Conservation (phyloP, 371 early-diverging fungal species). For the Mortierella sp. region DNA sequence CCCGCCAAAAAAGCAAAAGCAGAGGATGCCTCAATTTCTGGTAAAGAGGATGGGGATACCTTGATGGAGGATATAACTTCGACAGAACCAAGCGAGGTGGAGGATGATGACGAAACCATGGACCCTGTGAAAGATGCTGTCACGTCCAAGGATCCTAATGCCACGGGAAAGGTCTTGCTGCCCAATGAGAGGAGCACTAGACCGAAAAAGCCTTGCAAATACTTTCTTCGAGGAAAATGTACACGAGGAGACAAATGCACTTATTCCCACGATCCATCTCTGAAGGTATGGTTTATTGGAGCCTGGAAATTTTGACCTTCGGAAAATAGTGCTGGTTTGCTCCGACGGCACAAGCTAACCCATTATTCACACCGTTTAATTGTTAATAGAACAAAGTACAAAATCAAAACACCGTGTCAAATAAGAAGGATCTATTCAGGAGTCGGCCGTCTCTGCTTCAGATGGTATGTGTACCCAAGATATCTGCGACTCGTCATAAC, state of each 20-base stretch:
- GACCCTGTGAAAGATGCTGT: slow-evolving; percentile 66
- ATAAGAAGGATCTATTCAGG: slow-evolving; percentile 36
- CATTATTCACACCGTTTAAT: not conserved
- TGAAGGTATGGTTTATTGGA: slow-evolving; percentile 22
- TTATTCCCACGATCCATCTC: slow-evolving; percentile 61
- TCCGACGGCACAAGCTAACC: not conserved
- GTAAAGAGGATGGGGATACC: not conserved
- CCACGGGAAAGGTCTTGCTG: slow-evolving; percentile 59
- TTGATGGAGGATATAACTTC: slow-evolving; percentile 5
- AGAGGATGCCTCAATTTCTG: not conserved
- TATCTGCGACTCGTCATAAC: not conserved
- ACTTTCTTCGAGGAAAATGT: slow-evolving; percentile 63
- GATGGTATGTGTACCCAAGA: slow-evolving; percentile 48
- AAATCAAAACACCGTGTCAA: slow-evolving; percentile 21
- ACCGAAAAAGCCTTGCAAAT: slow-evolving; percentile 56
- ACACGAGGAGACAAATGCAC: slow-evolving; percentile 61
- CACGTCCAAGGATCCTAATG: slow-evolving; percentile 66
- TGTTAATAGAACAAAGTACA: slow-evolving; percentile 34
- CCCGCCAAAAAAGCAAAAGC: slow-evolving; percentile 16
- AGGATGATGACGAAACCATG: slow-evolving; percentile 57
- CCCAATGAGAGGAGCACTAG: slow-evolving; percentile 43
- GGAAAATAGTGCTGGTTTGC: not conserved
- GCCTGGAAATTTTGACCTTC: not conserved
- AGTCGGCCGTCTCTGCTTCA: slow-evolving; percentile 61
- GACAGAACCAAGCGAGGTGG: slow-evolving; percentile 22